phyloP scores from a whole-genome alignment of 495 filamentous ascomycete genomes.

The Jackrogersella multiformis region DNA sequence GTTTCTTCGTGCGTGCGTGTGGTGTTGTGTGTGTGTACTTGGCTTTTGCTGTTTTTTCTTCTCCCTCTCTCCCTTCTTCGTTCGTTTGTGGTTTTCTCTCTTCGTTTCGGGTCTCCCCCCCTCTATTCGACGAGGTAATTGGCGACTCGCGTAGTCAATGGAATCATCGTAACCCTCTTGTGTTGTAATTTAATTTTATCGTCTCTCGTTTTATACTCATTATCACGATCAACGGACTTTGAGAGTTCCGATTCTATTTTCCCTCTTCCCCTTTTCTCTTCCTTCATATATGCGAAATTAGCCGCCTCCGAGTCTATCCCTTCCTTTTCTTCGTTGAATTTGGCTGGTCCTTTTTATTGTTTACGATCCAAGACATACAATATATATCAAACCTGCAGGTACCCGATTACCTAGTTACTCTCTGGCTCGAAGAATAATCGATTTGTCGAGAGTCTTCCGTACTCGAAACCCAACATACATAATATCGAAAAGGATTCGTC shows the following conservation, averaged over 20 bases:
- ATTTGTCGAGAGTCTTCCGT: constrained; percentile 26
- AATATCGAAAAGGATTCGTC: constrained; percentile 12
- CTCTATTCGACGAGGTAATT: constrained; percentile 19
- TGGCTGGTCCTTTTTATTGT: constrained; percentile 37
- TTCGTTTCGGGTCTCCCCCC: constrained; percentile 30
- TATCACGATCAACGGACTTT: constrained; percentile 25
- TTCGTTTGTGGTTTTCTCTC: constrained; percentile 30
- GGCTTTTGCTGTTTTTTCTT: background rate
- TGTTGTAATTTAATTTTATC: constrained; percentile 15
- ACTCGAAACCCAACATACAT: constrained; percentile 20
- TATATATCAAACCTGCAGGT: constrained; percentile 28
- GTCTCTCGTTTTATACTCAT: constrained; percentile 27
- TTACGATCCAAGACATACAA: constrained; percentile 33
- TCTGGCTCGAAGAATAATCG: constrained; percentile 19
- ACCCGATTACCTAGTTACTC: constrained; percentile 16
- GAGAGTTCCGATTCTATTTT: constrained; percentile 33
- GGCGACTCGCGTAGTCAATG: constrained; percentile 20
- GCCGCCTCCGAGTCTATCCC: constrained; percentile 14
- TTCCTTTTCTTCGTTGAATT: constrained; percentile 19
- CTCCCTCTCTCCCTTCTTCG: background rate
- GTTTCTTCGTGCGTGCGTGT: background rate
- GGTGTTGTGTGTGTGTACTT: background rate
- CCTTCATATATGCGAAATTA: constrained; percentile 7
- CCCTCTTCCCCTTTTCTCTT: too few species aligned
- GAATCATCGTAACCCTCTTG: constrained; percentile 21